Evolutionary conservation across 2,329 filamentous ascomycete species (phyloP).

Genomic region (Cladosporium sp.): DNA sequence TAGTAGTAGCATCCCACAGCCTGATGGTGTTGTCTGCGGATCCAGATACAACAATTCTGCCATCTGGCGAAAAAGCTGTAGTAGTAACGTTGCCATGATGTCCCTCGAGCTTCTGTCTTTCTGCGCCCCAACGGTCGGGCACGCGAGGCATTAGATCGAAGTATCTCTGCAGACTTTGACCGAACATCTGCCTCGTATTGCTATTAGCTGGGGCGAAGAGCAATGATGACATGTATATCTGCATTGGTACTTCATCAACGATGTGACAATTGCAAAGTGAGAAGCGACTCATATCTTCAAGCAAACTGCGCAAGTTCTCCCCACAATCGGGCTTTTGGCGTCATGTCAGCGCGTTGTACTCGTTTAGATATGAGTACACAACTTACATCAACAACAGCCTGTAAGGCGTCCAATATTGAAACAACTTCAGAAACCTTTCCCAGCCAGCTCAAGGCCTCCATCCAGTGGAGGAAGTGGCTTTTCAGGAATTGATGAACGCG

Average conservation of each 20-base stretch:
- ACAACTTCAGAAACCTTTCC: background rate
- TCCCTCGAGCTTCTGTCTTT: background rate
- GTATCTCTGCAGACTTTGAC: background rate
- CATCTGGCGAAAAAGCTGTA: background rate
- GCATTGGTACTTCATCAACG: background rate
- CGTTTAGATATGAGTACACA: background rate
- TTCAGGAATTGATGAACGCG: background rate
- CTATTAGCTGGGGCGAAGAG: background rate
- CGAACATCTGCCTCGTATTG: background rate
- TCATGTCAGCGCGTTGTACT: background rate
- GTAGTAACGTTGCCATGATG: background rate
- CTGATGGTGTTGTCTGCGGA: conserved; percentile 16
- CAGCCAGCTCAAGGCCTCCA: conserved; percentile 3
- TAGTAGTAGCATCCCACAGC: background rate
- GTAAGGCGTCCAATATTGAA: background rate
- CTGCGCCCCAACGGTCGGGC: background rate
- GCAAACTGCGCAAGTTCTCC: background rate
- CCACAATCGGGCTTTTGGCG: background rate
- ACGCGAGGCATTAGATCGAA: background rate
- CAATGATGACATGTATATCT: background rate
- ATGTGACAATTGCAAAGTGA: background rate
- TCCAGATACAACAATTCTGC: background rate
- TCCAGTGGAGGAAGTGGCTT: background rate
- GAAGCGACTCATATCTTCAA: background rate
- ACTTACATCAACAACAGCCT: background rate